Base-by-base conservation (phyloP, 208 protist species). In the Trypanosoma rangeli region DNA sequence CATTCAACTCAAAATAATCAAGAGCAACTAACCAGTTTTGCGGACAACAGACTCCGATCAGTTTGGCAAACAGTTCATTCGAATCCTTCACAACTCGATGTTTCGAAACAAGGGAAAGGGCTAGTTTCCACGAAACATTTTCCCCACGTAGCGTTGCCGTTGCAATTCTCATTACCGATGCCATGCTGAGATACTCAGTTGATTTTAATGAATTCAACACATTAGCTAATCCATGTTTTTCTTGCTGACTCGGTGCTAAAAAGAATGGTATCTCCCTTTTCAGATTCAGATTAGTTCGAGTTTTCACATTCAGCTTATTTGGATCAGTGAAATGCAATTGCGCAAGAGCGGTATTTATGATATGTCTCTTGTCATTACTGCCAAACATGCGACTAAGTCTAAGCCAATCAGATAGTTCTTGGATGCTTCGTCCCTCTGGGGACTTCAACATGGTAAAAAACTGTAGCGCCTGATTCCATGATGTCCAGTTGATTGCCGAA, bases 11-110 rank as follows among this genome's bases (percentile, higher is more conserved):
- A 35, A 88, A 66, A 58, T 56, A 22, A 42, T 54, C 29, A 68
- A 90, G 58, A 5, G 87, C 79, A 28, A 37, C 61, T 39, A 26
- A 55, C 87, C 87, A 93, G 35, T 56, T 28, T 28, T 83, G 64
- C 9, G 87, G 80, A 12, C 73, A 78, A 54, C 80, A 68, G 8
- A 88, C 69, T 7, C 82, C 87, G 9, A 86, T 77, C 48, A 79
- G 79, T 9, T 82, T 84, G 9, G 75, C 49, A 64, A 85, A 86
- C 3, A 82, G 62, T 48, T 82, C 54, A 26, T 77, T 73, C 13
- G 81, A 31, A 62, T 89, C 87, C 5, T 70, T 72, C 13, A 83
- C 80, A 29, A 90, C 53, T 16, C 75, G 75, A 42, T 63, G 54
- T 18, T 58, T 29, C 15, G 49, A n/a, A 53, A 79, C 35, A 56